Evolutionary conservation across 2,329 filamentous ascomycete species (phyloP).

Genomic region (Aureobasidium lini): DNA sequence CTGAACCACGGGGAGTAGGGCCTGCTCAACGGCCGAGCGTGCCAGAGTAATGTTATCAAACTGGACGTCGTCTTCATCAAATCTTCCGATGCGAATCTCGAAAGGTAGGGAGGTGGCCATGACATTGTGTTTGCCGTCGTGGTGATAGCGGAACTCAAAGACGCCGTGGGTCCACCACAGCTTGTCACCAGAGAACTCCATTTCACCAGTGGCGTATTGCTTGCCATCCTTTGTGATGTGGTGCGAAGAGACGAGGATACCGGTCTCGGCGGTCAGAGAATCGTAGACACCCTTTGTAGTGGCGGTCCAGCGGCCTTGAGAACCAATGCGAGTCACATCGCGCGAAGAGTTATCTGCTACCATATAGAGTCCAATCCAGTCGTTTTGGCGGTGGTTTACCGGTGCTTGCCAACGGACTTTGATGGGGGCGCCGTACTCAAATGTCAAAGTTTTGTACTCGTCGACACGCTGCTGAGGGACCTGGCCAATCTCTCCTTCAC

Average conservation of each 20-base stretch:
- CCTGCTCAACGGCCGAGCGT: constrained; percentile 63
- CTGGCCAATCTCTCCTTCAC: constrained; percentile 64
- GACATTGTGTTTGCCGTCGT: constrained; percentile 83
- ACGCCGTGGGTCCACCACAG: constrained; percentile 95
- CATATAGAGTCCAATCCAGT: constrained; percentile 96
- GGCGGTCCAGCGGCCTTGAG: constrained; percentile 82
- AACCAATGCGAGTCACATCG: constrained; percentile 74
- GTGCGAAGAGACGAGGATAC: constrained; percentile 65
- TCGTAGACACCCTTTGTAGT: constrained; percentile 73
- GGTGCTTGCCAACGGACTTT: constrained; percentile 87
- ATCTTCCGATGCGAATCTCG: constrained; percentile 75
- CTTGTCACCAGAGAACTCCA: constrained; percentile 85
- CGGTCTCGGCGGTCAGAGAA: constrained; percentile 63
- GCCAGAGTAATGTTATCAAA: constrained; percentile 53
- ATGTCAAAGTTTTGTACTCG: constrained; percentile 64
- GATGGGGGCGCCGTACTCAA: constrained; percentile 87
- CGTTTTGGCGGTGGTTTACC: constrained; percentile 75
- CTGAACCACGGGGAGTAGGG: constrained; percentile 72
- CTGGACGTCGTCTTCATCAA: constrained; percentile 65
- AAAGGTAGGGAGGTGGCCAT: constrained; percentile 93
- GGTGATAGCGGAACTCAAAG: constrained; percentile 96
- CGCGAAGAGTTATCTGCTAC: constrained; percentile 87
- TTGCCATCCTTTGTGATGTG: constrained; percentile 44
- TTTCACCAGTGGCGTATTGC: constrained; percentile 65
- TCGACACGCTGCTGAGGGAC: constrained; percentile 54